Conservation (phyloP, 495 filamentous ascomycete genomes). For the Neurospora intermedia region DNA sequence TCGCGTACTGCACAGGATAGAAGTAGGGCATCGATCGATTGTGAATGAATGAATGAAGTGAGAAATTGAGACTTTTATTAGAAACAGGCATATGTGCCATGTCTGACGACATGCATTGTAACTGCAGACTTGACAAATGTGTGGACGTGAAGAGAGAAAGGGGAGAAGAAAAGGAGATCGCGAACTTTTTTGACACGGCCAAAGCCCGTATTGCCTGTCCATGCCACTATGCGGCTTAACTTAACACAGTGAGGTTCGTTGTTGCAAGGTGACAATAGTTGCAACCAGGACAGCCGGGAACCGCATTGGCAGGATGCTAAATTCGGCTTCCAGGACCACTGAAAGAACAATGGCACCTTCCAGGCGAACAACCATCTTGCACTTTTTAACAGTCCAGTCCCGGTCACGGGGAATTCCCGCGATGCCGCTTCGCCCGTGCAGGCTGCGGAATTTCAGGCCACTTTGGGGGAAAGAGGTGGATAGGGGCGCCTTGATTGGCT, state of each 20-base stretch:
- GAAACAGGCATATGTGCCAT: background rate
- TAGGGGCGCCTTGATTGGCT: slow-evolving; percentile 14
- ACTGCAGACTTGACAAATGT: too few relatives aligned
- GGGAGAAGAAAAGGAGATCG: background rate
- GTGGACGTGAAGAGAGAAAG: background rate
- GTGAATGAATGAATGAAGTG: background rate
- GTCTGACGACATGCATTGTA: too few relatives aligned
- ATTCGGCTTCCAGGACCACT: background rate
- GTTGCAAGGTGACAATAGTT: slow-evolving; percentile 3
- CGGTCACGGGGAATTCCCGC: slow-evolving; percentile 1
- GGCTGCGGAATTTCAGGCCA: slow-evolving; percentile 2
- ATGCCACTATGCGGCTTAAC: slow-evolving; percentile 1
- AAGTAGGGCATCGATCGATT: background rate
- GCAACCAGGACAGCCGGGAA: slow-evolving; percentile 7
- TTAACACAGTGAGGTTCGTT: background rate
- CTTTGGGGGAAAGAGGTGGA: slow-evolving; percentile 8
- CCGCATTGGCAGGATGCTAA: background rate
- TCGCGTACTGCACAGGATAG: background rate
- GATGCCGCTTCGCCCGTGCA: background rate
- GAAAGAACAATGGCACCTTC: background rate
- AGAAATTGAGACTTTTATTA: background rate
- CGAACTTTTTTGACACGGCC: background rate
- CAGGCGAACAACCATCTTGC: background rate
- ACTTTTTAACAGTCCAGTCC: background rate
- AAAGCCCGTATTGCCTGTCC: background rate